A percentile compares a stretch with the other conserved stretches of the same genome.
These are phyloP conservation scores for Cryptococcus hybrid DNA, from an alignment of 1,284 basidiomycete species.

Conservation along the genomic window DNA sequence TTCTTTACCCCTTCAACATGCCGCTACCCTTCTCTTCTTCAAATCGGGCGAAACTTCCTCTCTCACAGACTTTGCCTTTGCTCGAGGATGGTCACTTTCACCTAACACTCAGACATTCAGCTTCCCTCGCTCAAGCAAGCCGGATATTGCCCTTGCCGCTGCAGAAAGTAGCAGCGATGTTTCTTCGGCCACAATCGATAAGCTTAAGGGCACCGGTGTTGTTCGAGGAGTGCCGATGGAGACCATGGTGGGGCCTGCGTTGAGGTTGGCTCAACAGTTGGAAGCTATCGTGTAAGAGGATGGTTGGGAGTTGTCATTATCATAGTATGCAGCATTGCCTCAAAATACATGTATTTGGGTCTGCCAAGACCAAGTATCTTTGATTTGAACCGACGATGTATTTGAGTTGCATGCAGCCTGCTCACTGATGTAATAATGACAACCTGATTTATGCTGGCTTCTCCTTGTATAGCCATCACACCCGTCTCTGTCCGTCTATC, in stretches of 20 bases:
- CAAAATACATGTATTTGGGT: too few relatives aligned
- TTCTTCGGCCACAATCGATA: constrained; percentile 11
- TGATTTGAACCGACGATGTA: too few relatives aligned
- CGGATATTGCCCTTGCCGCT: constrained; percentile 25
- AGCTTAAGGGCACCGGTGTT: constrained; percentile 30
- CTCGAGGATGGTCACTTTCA: constrained; percentile 46
- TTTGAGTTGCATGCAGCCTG: too few relatives aligned
- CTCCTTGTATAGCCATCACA: too few relatives aligned
- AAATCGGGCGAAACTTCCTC: constrained; percentile 39
- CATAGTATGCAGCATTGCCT: too few relatives aligned
- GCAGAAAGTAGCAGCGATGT: constrained; percentile 10
- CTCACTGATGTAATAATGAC: too few relatives aligned
- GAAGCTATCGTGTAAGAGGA: constrained; percentile 46
- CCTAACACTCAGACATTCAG: constrained; percentile 43
- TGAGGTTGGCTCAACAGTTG: constrained; percentile 47
- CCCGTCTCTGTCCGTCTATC: too few relatives aligned
- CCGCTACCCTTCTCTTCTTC: constrained; percentile 48
- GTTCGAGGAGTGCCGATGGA: constrained; percentile 38
- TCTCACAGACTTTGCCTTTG: constrained; percentile 37
- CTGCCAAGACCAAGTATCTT: too few relatives aligned
- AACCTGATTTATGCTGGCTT: too few relatives aligned
- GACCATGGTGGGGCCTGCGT: constrained; percentile 45
- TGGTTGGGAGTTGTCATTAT: too few relatives aligned
- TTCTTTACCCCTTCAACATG: constrained; percentile 45
- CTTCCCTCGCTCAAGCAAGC: constrained; percentile 28